Base-by-base conservation (phyloP, 192 early-diverging fungal species). In the Funneliformis mosseae region DNA sequence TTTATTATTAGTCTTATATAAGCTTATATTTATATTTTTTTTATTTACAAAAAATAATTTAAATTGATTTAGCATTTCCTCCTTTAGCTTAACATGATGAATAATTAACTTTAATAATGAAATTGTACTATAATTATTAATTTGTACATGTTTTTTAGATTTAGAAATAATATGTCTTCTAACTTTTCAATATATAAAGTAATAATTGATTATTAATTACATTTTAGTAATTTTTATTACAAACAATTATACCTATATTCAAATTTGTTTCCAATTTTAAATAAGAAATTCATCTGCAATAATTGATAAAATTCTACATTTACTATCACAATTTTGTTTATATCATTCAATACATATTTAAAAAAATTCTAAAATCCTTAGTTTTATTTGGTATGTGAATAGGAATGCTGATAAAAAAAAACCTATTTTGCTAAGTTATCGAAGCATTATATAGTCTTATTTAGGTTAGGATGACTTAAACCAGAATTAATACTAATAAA, bases 231-330 rank as follows among this genome's bases (percentile, higher is more conserved):
- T n/a, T n/a, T n/a, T n/a, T n/a, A n/a, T n/a, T n/a, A n/a, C n/a
- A n/a, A n/a, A n/a, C n/a, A n/a, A n/a, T n/a, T n/a, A n/a, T 67
- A 67, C 64, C 38, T 67, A 38, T 28, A 67, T 28, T 28, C 23
- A 67, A 28, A 33, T 67, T 67, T 33, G 6, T 6, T 33, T 67
- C 0, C 10, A 67, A 67, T 67, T 67, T 28, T 0, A 1, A 33
- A 28, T 67, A 67, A 4, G 64, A 67, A 67, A 67, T 4, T 67
- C 10, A 38, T 67, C 64, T 33, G 28, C 64, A 67, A 67, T 67
- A 67, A 67, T 67, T 33, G 64, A 67, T 11, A 67, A 33, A 7
- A 67, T 67, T 33, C 14, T 12, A 2, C 64, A 33, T 33, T 67
- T 67, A 10, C 33, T 28, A 38, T 67, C 33, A 10, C 6, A 67